A percentile compares a stretch with the other conserved stretches of the same genome.
phyloP scores from a whole-genome alignment of 306 rosid genomes.

The Begonia fuchsioides region DNA sequence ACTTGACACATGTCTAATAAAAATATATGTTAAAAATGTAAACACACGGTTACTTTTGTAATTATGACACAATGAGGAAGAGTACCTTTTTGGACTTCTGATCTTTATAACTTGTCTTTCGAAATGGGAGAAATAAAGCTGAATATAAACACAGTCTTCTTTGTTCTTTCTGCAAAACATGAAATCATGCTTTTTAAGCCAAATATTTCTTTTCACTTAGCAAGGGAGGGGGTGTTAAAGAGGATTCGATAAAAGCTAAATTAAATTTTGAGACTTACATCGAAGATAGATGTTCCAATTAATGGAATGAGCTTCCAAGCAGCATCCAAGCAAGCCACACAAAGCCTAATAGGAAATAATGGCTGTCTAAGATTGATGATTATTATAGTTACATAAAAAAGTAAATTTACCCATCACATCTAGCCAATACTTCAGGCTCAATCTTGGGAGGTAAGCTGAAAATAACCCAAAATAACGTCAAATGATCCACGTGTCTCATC shows the following conservation, averaged over 20 bases:
- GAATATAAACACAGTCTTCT: conserved; percentile 59
- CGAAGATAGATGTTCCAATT: conserved; percentile 44
- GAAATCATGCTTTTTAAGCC: neutral
- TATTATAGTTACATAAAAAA: neutral
- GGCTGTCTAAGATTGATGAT: neutral
- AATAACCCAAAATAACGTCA: conserved; percentile 59
- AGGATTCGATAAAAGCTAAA: neutral
- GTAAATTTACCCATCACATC: conserved; percentile 37
- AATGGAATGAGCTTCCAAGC: conserved; percentile 52
- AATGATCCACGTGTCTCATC: conserved; percentile 48
- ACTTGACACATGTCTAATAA: too few species aligned
- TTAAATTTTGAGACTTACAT: conserved; percentile 32
- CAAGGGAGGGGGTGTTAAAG: neutral
- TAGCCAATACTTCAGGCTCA: conserved; percentile 47
- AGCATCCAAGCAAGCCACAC: conserved; percentile 42
- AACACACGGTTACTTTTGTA: too few species aligned
- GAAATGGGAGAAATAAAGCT: conserved; percentile 64
- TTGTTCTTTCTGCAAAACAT: conserved; percentile 55
- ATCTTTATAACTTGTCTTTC: conserved; percentile 43
- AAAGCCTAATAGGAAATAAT: conserved; percentile 10
- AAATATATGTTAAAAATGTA: too few species aligned
- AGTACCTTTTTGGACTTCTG: conserved; percentile 57
- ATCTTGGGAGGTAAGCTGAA: conserved; percentile 51
- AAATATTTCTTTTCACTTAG: neutral
- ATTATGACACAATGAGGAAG: too few species aligned